Base-by-base conservation (phyloP, 2,329 filamentous ascomycete genomes). In the Xylariaceae sp. region DNA sequence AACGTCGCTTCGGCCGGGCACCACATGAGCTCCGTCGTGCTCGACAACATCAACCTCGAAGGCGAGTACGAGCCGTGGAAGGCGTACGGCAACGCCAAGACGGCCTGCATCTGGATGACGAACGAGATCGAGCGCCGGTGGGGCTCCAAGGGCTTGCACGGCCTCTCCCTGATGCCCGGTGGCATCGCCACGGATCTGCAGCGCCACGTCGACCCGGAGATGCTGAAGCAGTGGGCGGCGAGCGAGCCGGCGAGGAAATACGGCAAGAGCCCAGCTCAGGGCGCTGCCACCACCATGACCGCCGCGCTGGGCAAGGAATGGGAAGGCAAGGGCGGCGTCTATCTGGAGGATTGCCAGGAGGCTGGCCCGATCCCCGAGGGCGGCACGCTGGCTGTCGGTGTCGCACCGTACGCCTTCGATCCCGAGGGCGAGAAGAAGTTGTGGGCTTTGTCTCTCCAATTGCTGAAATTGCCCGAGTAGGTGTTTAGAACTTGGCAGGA, bases 71-170 rank as follows among this genome's bases (percentile, higher is more conserved):
- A 18, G 3, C 38, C 40, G 1, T 33, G 27, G 23, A 28, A 17
- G 5, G 46, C 37, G 5, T 50, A 74, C 44, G 65, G 60, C 0
- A 60, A 69, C 38, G 51, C 52, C 24, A 74, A 73, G 46, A 57
- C 60, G 1, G 66, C 70, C 2, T 69, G 67, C 42, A 64, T 74
- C 26, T 70, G 61, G 41, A 63, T 68, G 48, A 61, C 69, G 8
- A 71, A 67, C 45, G 59, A 70, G 36, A 61, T 74, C 12, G 69
- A 73, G 24, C 62, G 69, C 5, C 57, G 58, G 1, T 71, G 68
- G 40, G 67, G 63, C 1, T 17, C 50, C 1, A 43, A 51, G 5
- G 63, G 66, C 15, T 41, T 73, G 0, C 67, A 68, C 34, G 68
- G 57, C 2, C 53, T 59, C 4, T 61, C 59, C 24, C 35, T 28